These are phyloP conservation scores for Grigorovia jiainica DNA, from an alignment of 805 yeast genomes.

Conservation along the genomic window DNA sequence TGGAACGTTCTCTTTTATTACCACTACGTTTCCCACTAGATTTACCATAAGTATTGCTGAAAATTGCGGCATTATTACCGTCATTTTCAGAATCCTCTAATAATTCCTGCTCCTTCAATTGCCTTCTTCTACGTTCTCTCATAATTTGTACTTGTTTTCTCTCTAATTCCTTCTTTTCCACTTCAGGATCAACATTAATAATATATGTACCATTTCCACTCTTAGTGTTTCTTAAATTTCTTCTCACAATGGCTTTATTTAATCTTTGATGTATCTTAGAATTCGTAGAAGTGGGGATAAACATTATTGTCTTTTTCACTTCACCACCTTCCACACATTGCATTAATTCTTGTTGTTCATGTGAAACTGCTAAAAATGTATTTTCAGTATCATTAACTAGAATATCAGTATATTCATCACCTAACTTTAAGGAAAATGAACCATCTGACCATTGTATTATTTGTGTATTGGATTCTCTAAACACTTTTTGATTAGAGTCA, in stretches of 20 bases:
- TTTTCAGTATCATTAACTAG: conserved; percentile 55
- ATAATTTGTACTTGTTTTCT: conserved; percentile 55
- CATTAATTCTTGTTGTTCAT: conserved; percentile 61
- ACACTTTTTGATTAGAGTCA: conserved; percentile 57
- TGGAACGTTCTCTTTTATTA: conserved; percentile 3
- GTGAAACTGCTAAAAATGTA: conserved; percentile 60
- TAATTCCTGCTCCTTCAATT: conserved; percentile 43
- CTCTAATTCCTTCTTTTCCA: conserved; percentile 57
- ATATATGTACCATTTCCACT: conserved; percentile 35
- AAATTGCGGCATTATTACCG: conserved; percentile 27
- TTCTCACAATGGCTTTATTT: conserved; percentile 52
- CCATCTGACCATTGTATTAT: conserved; percentile 95
- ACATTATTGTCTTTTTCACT: conserved; percentile 55
- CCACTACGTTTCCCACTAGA: conserved; percentile 5
- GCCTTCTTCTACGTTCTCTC: conserved; percentile 57
- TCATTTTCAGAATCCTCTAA: conserved; percentile 21
- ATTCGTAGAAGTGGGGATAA: conserved; percentile 84
- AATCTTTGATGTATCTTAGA: conserved; percentile 75
- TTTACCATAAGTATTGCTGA: conserved; percentile 18
- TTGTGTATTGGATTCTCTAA: conserved; percentile 82
- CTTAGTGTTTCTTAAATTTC: conserved; percentile 26
- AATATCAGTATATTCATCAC: conserved; percentile 80
- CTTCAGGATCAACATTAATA: conserved; percentile 53
- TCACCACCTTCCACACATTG: conserved; percentile 51
- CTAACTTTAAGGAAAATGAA: conserved; percentile 71